Evolutionary conservation across 345 rosid species (phyloP), one percentile per base, ranked within the genome.

Genomic region (Eucalyptus albens): DNA sequence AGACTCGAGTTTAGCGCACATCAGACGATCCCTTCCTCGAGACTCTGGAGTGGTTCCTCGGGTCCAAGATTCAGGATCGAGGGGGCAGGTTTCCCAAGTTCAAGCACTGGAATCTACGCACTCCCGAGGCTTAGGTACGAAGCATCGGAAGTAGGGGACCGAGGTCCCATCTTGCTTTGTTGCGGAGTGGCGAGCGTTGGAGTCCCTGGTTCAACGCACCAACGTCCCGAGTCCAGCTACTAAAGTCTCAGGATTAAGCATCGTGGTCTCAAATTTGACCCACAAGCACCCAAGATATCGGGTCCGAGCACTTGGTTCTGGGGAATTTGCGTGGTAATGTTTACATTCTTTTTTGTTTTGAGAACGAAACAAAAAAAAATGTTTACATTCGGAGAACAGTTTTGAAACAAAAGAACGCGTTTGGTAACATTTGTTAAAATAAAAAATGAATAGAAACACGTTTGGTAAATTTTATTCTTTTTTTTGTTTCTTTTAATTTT

Each of bases 141-240:
- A 7, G 65, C 13, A 59, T 59, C 1, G 65, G 65, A 1, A 56
- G 60, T 1, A 9, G 12, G 0, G 60, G 27, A 56, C 60, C 60
- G 0, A 56, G 1, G 62, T 56, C 62, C 27, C 27, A 24, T 56
- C 29, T 24, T 56, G 27, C 62, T 56, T 56, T 24, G 27, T 56
- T 56, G 62, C 27, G 0, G 2, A 56, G 62, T 10, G 29, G 29
- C 62, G 62, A 56, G 62, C 27, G 40, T 40, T 40, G 62, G 62
- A 1, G 6, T 56, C 62, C 29, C 27, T 0, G 29, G 62, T 56
- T 56, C 62, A 56, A 56, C 0, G 12, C 62, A 24, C 1, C 13
- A 0, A 4, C 13, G 6, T 9, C 0, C 27, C 6, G 12, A 56
- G 12, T 24, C 29, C 62, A 24, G 0, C 59, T 53, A 40, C 65